Percentiles rank a stretch among this genome's conserved stretches.
Evolutionary conservation across 176 grass and related monocot species (phyloP).

Genomic region (Zea luxurians): DNA sequence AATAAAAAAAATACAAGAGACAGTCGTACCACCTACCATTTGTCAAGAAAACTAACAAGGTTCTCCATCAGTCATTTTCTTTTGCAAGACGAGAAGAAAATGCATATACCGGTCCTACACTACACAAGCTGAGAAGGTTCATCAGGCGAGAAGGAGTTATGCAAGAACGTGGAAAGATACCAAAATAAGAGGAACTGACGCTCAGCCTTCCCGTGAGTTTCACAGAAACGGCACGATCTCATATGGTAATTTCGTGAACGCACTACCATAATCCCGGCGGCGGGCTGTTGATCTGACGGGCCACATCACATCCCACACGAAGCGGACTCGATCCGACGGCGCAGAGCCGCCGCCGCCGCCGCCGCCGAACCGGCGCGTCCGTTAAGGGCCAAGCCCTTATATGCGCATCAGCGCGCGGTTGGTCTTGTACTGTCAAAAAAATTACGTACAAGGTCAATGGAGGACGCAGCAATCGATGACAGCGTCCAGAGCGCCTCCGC

Average conservation of each 20-base stretch:
- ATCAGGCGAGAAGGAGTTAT: background rate
- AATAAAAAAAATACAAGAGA: too few relatives aligned
- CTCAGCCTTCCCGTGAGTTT: background rate
- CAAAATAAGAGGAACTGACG: background rate
- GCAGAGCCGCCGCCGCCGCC: background rate
- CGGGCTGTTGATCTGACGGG: background rate
- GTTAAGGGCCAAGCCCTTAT: background rate
- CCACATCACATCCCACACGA: background rate
- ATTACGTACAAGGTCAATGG: background rate
- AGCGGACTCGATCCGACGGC: conserved; percentile 18
- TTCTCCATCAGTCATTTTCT: background rate
- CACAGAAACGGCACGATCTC: background rate
- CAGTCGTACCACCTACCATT: background rate
- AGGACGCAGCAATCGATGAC: background rate
- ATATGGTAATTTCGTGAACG: background rate
- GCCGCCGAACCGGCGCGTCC: conserved; percentile 9
- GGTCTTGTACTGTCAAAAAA: background rate
- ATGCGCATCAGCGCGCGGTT: background rate
- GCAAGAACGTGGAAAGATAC: background rate
- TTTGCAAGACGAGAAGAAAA: too few relatives aligned
- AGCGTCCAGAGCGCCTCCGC: conserved; percentile 11
- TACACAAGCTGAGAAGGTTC: background rate
- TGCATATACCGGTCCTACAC: too few relatives aligned
- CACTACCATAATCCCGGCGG: background rate
- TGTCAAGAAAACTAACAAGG: background rate